Evolutionary conservation across 2,329 filamentous ascomycete genomes (phyloP).

Genomic region (Aspergillus fumigatus): DNA sequence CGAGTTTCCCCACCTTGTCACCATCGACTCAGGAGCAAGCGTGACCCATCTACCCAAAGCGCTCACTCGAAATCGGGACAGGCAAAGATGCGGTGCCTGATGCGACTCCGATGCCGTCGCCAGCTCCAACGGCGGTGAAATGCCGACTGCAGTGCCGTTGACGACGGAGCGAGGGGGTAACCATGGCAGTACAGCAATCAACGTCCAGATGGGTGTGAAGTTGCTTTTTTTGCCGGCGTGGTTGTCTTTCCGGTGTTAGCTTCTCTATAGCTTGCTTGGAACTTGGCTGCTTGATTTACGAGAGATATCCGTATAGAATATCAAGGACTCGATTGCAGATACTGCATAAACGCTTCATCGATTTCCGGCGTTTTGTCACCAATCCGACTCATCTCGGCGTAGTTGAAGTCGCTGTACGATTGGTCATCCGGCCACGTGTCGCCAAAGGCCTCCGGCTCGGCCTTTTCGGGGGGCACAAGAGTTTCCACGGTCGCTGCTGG

Average conservation of each 20-base stretch:
- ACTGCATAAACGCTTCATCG: slow-evolving; percentile 14
- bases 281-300: neutral
- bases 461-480: neutral
- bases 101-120: neutral
- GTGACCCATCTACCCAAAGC: neutral
- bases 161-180: neutral
- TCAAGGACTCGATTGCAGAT: neutral
- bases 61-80: neutral
- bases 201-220: neutral
- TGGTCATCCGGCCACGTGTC: neutral
- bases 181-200: neutral
- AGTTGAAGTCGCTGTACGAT: slow-evolving; percentile 13
- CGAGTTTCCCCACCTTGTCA: neutral
- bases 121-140: neutral
- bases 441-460: neutral
- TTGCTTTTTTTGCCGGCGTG: neutral
- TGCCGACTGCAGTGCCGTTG: neutral
- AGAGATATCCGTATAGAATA: neutral
- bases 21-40: neutral
- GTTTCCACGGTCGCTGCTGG: neutral
- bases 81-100: neutral
- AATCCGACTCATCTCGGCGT: slow-evolving; percentile 19
- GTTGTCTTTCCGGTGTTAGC: neutral
- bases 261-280: neutral
- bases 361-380: slow-evolving; percentile 18